These are phyloP conservation scores for Mycena sanguinolenta DNA, from an alignment of 768 basidiomycete genomes.

Conservation along the genomic window DNA sequence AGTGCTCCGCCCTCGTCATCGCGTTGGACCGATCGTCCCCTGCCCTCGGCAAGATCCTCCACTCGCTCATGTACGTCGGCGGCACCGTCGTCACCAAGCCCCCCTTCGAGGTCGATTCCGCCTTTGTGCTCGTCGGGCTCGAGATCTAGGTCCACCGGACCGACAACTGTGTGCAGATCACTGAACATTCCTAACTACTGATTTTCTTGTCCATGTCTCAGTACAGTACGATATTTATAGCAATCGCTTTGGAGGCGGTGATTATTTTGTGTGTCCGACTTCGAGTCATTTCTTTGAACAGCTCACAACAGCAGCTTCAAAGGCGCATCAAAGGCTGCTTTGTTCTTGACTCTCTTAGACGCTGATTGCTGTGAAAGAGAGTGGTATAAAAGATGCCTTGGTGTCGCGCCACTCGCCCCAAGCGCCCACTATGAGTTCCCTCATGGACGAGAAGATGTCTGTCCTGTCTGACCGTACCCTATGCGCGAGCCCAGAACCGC, in stretches of 20 bases:
- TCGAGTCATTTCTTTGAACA: not conserved
- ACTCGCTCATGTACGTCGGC: slow-evolving; percentile 94
- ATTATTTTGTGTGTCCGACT: slow-evolving; percentile 1
- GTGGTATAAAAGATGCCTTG: too few relatives aligned
- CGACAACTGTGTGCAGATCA: slow-evolving; percentile 18
- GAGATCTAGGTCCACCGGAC: slow-evolving; percentile 73
- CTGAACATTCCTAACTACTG: slow-evolving; percentile 23
- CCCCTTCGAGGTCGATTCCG: slow-evolving; percentile 79
- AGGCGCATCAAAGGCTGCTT: not conserved
- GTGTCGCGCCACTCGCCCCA: too few relatives aligned
- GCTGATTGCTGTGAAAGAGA: not conserved
- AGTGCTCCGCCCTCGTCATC: slow-evolving; percentile 84
- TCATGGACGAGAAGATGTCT: slow-evolving; percentile 13
- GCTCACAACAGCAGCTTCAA: slow-evolving; percentile 5
- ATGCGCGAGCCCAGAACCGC: slow-evolving; percentile 20
- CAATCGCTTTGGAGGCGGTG: slow-evolving; percentile 32
- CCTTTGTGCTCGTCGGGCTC: slow-evolving; percentile 87
- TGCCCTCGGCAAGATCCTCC: slow-evolving; percentile 80
- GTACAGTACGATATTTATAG: slow-evolving; percentile 27
- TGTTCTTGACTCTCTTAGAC: not conserved
- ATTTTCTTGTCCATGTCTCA: slow-evolving; percentile 16
- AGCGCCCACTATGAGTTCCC: too few relatives aligned
- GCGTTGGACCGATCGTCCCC: slow-evolving; percentile 81
- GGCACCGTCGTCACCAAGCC: slow-evolving; percentile 88
- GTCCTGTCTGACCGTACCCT: slow-evolving; percentile 26